Conservation (phyloP, 1,284 basidiomycete species). For the Malassezia nana region DNA sequence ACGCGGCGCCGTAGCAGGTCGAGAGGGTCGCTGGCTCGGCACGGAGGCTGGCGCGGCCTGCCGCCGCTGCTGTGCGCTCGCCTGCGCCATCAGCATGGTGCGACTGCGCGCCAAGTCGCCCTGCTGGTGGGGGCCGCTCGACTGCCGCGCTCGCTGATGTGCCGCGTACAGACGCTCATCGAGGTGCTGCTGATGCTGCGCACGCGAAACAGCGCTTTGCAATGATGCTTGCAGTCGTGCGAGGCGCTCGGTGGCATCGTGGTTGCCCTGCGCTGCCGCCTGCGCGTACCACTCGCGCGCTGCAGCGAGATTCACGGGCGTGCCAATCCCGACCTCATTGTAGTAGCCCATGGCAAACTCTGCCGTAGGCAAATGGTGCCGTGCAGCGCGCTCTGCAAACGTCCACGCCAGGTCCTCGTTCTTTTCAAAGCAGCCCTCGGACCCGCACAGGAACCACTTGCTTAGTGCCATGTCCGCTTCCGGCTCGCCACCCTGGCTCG, state of each 20-base stretch:
- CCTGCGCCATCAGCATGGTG: slow-evolving; percentile 15
- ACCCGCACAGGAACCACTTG: slow-evolving; percentile 90
- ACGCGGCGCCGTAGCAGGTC: slow-evolving; percentile 7
- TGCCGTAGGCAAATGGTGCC: slow-evolving; percentile 66
- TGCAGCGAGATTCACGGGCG: slow-evolving; percentile 54
- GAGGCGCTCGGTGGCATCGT: slow-evolving; percentile 68
- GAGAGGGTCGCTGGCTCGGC: slow-evolving; percentile 2
- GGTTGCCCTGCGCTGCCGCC: slow-evolving; percentile 68
- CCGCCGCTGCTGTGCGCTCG: slow-evolving; percentile 7
- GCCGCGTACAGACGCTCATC: slow-evolving; percentile 69
- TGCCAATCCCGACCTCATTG: slow-evolving; percentile 57
- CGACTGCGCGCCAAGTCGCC: slow-evolving; percentile 9
- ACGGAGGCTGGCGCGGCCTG: not conserved
- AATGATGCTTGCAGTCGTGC: slow-evolving; percentile 56
- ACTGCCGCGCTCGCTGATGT: slow-evolving; percentile 61
- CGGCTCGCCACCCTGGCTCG: slow-evolving; percentile 58
- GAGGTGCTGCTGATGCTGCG: slow-evolving; percentile 69
- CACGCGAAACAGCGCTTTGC: slow-evolving; percentile 57
- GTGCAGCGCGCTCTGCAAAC: slow-evolving; percentile 83
- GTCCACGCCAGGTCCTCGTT: slow-evolving; percentile 76
- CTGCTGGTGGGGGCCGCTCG: not conserved
- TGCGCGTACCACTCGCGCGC: slow-evolving; percentile 61
- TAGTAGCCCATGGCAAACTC: slow-evolving; percentile 95
- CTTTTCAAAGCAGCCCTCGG: slow-evolving; percentile 70
- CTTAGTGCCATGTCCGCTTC: slow-evolving; percentile 86